Conservation (phyloP, 148 eudicot genomes). For the Silene latifolia region DNA sequence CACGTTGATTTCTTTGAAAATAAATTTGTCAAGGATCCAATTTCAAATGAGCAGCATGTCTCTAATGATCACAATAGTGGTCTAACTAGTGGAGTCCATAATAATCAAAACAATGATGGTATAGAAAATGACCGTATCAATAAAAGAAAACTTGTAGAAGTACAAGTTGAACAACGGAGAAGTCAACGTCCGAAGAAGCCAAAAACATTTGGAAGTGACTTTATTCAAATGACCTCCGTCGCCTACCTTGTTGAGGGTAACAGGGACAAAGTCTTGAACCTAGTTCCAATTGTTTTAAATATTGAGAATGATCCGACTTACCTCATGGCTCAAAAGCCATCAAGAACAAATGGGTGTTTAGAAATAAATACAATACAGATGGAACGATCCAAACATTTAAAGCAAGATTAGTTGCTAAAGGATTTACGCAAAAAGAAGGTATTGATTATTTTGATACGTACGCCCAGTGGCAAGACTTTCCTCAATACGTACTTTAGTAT, state of each 20-base stretch:
- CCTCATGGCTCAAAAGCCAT: too few relatives aligned
- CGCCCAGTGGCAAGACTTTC: constrained; percentile 1
- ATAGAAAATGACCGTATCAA: not conserved
- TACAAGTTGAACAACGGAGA: not conserved
- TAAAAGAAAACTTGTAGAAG: not conserved
- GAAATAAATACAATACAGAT: not conserved
- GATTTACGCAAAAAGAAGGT: constrained; percentile 2
- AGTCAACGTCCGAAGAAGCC: not conserved
- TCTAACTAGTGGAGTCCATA: too few relatives aligned
- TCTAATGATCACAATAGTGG: too few relatives aligned
- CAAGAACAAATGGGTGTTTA: too few relatives aligned
- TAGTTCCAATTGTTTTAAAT: too few relatives aligned
- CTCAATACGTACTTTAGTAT: too few relatives aligned
- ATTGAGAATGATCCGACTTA: too few relatives aligned
- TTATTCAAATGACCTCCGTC: not conserved
- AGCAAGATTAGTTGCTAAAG: not conserved
- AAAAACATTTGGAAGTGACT: not conserved
- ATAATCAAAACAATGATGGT: not conserved
- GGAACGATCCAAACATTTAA: not conserved
- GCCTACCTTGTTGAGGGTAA: not conserved
- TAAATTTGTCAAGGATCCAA: too few relatives aligned
- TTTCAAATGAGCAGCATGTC: too few relatives aligned
- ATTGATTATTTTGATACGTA: constrained; percentile 1
- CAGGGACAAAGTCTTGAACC: not conserved
- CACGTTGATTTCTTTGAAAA: too few relatives aligned